Evolutionary conservation across 176 grass and related monocot genomes (phyloP).

Genomic region (Areca catechu): DNA sequence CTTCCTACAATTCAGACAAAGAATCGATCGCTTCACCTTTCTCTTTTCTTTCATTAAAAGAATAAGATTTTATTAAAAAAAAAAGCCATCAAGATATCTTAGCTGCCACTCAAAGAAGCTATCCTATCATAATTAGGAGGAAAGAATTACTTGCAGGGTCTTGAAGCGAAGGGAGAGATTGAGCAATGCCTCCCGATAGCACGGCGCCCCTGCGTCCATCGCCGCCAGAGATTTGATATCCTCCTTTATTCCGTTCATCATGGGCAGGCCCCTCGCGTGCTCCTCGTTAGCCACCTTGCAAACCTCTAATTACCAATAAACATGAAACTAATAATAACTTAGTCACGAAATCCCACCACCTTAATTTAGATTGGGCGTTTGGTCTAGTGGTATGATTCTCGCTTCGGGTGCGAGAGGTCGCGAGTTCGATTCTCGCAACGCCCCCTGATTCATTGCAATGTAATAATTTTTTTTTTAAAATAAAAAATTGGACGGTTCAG

Average conservation of each 20-base stretch:
- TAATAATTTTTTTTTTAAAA: no score
- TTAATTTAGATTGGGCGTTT: no score
- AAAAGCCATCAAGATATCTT: no score
- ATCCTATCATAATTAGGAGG: not conserved
- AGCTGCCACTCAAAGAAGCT: no score
- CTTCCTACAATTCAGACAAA: no score
- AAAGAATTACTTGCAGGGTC: constrained; percentile 50
- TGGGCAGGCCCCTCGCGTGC: constrained; percentile 86
- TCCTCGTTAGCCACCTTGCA: constrained; percentile 77
- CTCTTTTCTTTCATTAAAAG: no score
- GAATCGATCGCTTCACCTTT: no score
- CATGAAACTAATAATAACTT: no score
- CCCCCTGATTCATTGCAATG: no score
- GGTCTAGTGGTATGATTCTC: constrained; percentile 99
- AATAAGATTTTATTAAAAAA: no score
- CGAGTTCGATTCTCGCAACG: constrained; percentile 29
- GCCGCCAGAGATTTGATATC: constrained; percentile 95
- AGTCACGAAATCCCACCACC: no score
- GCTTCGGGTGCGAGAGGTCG: constrained; percentile 91
- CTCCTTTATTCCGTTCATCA: constrained; percentile 98
- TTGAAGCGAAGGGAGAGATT: constrained; percentile 73
- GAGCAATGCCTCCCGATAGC: constrained; percentile 70
- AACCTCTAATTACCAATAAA: constrained; percentile 33
- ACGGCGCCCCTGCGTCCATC: constrained; percentile 52
- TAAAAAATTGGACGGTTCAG: no score